Conservation (phyloP, 2,329 filamentous ascomycete genomes). For the Fusarium xylarioides region DNA sequence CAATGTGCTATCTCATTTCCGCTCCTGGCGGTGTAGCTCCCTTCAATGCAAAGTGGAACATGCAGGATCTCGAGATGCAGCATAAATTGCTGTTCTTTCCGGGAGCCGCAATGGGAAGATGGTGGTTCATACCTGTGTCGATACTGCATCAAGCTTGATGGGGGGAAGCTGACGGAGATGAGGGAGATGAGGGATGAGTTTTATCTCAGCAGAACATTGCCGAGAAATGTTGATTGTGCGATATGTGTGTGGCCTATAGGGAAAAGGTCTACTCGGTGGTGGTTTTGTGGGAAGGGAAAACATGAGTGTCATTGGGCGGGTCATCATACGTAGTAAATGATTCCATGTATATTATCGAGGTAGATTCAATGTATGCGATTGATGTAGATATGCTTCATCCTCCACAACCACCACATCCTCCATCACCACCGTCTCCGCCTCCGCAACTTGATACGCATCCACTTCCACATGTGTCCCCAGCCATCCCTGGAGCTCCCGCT, state of each 20-base stretch:
- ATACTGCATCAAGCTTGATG: background rate
- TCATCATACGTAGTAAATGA: background rate
- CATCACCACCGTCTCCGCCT: slow-evolving; percentile 14
- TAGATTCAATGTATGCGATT: no score
- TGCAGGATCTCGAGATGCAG: slow-evolving; percentile 17
- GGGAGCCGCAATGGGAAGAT: background rate
- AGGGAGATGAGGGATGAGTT: slow-evolving; percentile 8
- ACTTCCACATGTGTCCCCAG: slow-evolving; percentile 37
- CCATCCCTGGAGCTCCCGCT: slow-evolving; percentile 9
- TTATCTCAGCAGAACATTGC: background rate
- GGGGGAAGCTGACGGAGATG: background rate
- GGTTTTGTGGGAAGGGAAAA: slow-evolving; percentile 14
- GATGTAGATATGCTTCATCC: no score
- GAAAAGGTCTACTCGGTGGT: background rate
- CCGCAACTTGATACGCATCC: slow-evolving; percentile 31
- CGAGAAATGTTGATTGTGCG: slow-evolving; percentile 10
- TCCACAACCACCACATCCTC: slow-evolving; percentile 33
- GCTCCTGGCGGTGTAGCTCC: background rate
- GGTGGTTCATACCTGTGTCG: background rate
- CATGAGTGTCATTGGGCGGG: slow-evolving; percentile 28
- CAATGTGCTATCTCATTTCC: background rate
- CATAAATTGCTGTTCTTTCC: slow-evolving; percentile 1
- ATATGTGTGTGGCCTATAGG: slow-evolving; percentile 1
- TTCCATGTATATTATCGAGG: no score
- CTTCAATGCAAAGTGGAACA: slow-evolving; percentile 19